A percentile compares a stretch with the other conserved stretches of the same genome.
Conservation (phyloP, 2,329 filamentous ascomycete species). For the Kalmusia sp. region DNA sequence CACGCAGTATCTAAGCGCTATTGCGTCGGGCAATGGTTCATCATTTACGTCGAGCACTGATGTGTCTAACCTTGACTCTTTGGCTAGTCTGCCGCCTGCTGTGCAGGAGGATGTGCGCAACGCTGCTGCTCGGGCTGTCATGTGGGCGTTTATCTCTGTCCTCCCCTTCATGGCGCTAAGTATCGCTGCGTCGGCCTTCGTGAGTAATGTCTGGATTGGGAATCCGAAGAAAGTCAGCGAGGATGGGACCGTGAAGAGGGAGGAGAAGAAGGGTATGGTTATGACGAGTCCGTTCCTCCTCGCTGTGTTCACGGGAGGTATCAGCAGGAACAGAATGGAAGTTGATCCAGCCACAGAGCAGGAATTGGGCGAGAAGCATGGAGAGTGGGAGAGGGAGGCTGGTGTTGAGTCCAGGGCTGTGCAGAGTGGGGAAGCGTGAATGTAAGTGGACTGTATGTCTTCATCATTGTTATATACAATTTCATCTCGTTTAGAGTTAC, state of each 20-base stretch:
- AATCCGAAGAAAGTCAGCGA: slow-evolving; percentile 35
- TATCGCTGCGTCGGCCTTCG: slow-evolving; percentile 51
- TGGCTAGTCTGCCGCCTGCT: slow-evolving; percentile 47
- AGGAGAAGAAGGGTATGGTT: slow-evolving; percentile 25
- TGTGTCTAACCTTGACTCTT: slow-evolving; percentile 37
- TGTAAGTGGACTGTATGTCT: no score
- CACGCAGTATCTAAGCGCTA: slow-evolving; percentile 29
- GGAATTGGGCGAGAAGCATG: no score
- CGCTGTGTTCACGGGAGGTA: slow-evolving; percentile 19
- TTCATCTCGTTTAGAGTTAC: no score
- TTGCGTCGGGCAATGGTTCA: slow-evolving; percentile 29
- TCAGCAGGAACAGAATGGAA: slow-evolving; percentile 19
- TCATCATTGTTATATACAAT: no score
- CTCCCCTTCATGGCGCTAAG: slow-evolving; percentile 64
- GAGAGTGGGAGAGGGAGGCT: no score
- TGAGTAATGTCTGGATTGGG: slow-evolving; percentile 63
- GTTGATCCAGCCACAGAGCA: no score
- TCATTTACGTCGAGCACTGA: slow-evolving; percentile 27
- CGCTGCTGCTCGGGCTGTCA: slow-evolving; percentile 63
- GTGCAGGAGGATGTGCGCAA: slow-evolving; percentile 50
- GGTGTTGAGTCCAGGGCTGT: no score
- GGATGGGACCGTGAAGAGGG: slow-evolving; percentile 22
- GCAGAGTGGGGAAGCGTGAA: no score
- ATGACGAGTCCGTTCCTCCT: slow-evolving; percentile 27
- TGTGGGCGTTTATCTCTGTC: slow-evolving; percentile 70